Conservation (phyloP, 1,139 yeast genomes). For the Sugiyamaella paludigena region DNA sequence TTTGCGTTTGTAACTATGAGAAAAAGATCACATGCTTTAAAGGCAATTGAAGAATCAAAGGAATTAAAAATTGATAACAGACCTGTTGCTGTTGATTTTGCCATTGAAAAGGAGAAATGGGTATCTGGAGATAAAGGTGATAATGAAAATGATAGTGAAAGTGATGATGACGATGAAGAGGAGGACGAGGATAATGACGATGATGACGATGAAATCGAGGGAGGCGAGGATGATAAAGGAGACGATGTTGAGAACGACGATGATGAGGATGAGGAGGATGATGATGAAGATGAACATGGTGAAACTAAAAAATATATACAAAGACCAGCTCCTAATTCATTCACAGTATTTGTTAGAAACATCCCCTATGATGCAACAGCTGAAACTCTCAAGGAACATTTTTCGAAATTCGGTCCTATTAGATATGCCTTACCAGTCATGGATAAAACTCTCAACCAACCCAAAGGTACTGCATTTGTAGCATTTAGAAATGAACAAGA, state of each 20-base stretch:
- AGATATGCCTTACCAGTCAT: slow-evolving; percentile 91
- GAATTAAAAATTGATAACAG: slow-evolving; percentile 86
- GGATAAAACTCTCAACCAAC: slow-evolving; percentile 79
- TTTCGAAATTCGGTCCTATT: slow-evolving; percentile 78
- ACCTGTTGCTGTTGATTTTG: slow-evolving; percentile 91
- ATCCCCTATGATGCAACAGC: slow-evolving; percentile 92
- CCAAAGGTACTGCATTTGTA: slow-evolving; percentile 94
- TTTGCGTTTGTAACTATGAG: slow-evolving; percentile 94
- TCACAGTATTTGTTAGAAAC: slow-evolving; percentile 74
- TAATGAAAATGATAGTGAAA: slow-evolving; percentile 40
- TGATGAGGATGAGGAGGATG: slow-evolving; percentile 28
- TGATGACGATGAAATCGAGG: slow-evolving; percentile 25
- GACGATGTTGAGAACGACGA: slow-evolving; percentile 30
- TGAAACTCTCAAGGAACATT: slow-evolving; percentile 74
- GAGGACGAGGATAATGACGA: slow-evolving; percentile 33
- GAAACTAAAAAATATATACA: slow-evolving; percentile 38
- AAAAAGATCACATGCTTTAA: slow-evolving; percentile 71
- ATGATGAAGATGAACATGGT: slow-evolving; percentile 32
- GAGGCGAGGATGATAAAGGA: slow-evolving; percentile 29
- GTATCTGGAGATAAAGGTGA: slow-evolving; percentile 44
- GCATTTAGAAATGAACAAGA: slow-evolving; percentile 68
- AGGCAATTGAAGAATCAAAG: slow-evolving; percentile 68
- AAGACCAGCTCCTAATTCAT: slow-evolving; percentile 30
- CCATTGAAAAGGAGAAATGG: slow-evolving; percentile 87
- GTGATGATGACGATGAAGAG: slow-evolving; percentile 34